phyloP scores from a whole-genome alignment of 352 stramenopile genomes.

The Globisporangium iwayamae region DNA sequence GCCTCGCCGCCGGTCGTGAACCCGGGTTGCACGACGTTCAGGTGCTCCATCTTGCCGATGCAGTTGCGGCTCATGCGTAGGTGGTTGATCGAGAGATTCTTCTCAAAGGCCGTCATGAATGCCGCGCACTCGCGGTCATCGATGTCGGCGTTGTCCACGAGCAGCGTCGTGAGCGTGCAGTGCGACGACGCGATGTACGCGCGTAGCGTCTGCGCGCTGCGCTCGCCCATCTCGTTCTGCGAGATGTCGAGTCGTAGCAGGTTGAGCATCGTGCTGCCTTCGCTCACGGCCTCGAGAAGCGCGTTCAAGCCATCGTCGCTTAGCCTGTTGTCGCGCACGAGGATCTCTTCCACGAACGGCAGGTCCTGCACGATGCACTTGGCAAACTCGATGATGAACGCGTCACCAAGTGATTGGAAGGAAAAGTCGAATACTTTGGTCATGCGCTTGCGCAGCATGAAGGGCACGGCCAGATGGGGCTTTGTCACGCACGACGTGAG shows the following conservation, averaged over 20 bases:
- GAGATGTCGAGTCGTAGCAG: constrained; percentile 62
- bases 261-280: constrained; percentile 46
- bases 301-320: constrained; percentile 68
- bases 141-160: constrained; percentile 83
- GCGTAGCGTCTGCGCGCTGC: constrained; percentile 54
- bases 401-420: constrained; percentile 74
- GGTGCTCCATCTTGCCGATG: constrained; percentile 83
- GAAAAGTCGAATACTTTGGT: constrained; percentile 82
- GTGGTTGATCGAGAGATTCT: constrained; percentile 70
- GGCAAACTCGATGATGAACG: constrained; percentile 64
- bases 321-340: constrained; percentile 85
- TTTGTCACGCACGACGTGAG: constrained; percentile 48
- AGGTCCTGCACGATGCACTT: constrained; percentile 49
- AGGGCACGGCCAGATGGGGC: constrained; percentile 51
- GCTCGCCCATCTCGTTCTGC: constrained; percentile 61
- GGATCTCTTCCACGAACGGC: constrained; percentile 73
- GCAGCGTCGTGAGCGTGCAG: constrained; percentile 65
- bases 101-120: constrained; percentile 81
- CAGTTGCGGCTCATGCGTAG: constrained; percentile 82
- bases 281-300: constrained; percentile 50
- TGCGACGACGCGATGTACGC: constrained; percentile 46
- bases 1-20: constrained; percentile 86
- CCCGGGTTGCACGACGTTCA: constrained; percentile 86
- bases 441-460: constrained; percentile 53
- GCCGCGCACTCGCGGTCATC: constrained; percentile 84